These are phyloP conservation scores for Dentiscutata heterogama DNA, from an alignment of 371 early-diverging fungal genomes.

Conservation along the genomic window DNA sequence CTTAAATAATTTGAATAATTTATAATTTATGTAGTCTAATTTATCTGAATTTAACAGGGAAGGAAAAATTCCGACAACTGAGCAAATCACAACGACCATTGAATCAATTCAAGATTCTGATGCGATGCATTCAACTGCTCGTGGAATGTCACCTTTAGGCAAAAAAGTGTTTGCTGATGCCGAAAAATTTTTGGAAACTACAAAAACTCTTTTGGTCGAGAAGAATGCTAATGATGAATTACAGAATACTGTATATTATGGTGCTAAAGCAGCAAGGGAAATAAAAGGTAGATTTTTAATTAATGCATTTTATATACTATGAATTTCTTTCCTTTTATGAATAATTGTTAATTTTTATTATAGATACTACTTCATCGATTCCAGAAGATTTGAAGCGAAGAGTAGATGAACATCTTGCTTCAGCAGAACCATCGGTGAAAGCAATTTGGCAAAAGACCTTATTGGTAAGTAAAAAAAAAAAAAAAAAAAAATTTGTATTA, in stretches of 20 bases:
- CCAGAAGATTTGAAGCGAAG: slow-evolving; percentile 30
- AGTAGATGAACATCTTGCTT: background rate
- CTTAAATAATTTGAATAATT: background rate
- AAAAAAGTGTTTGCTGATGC: slow-evolving; percentile 35
- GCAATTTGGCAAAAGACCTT: background rate
- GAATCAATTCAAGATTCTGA: slow-evolving; percentile 46
- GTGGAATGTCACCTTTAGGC: slow-evolving; percentile 43
- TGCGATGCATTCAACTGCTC: slow-evolving; percentile 6
- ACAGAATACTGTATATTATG: slow-evolving; percentile 43
- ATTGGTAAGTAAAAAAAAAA: background rate
- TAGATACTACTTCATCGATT: background rate
- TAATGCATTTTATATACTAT: background rate
- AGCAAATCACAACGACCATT: slow-evolving; percentile 43
- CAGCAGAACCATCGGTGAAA: background rate
- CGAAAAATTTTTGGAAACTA: slow-evolving; percentile 46
- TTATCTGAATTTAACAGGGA: background rate
- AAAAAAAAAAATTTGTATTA: background rate
- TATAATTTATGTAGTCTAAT: too few species aligned
- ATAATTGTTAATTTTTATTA: background rate
- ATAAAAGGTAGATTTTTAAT: background rate
- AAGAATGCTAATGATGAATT: slow-evolving; percentile 47
- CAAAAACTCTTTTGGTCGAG: slow-evolving; percentile 43
- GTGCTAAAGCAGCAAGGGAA: slow-evolving; percentile 33
- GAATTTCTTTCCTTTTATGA: background rate
- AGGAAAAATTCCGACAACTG: slow-evolving; percentile 48